Base-by-base conservation (phyloP, 2,329 filamentous ascomycete species). In the Cadophora malorum region DNA sequence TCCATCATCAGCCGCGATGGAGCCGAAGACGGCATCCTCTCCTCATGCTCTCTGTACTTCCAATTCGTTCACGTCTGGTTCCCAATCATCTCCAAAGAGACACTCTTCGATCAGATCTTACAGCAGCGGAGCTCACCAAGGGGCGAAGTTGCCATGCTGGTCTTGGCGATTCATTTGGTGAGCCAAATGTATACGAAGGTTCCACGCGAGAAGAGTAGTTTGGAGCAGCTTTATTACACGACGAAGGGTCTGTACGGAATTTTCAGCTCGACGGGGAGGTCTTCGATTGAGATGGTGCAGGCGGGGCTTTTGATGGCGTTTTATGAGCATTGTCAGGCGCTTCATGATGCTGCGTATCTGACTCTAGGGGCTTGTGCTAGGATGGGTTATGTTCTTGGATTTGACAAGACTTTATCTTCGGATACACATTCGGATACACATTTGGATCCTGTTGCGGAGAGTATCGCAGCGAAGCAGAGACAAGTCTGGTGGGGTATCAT, bases 401-500 rank as follows among this genome's bases (percentile, higher is more conserved):
- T 72, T 31, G 67, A 72, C 47, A 61, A 33, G 28, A 49, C 31
- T 9, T 47, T 70, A 8, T 38, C 35, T 3, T 25, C 56, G 8
- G 23, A 47, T 14, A n/a, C n/a, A n/a, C n/a, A n/a, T n/a, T n/a
- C n/a, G n/a, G n/a, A n/a, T n/a, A n/a, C n/a, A n/a, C n/a, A n/a
- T n/a, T n/a, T n/a, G n/a, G 52, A 64, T 19, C 25, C 31, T 14
- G 47, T 19, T 4, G 49, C 59, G 14, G 35, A 38, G 56, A 23
- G 1, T 14, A 33, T 28, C 0, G 45, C 67, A 7, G 66, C 69
- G 21, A 59, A 25, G n/a, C 65, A 53, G 25, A 68, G 69, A 50
- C 62, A 63, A 59, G 33, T 72, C 16, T 73, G 70, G 71, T 73
- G 71, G 70, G 59, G 59, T 9, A 63, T 72, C 14, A 67, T 71